Evolutionary conservation across 2,329 filamentous ascomycete genomes (phyloP), one percentile per base, ranked within the genome.

Genomic region (Rutstroemia sp.): DNA sequence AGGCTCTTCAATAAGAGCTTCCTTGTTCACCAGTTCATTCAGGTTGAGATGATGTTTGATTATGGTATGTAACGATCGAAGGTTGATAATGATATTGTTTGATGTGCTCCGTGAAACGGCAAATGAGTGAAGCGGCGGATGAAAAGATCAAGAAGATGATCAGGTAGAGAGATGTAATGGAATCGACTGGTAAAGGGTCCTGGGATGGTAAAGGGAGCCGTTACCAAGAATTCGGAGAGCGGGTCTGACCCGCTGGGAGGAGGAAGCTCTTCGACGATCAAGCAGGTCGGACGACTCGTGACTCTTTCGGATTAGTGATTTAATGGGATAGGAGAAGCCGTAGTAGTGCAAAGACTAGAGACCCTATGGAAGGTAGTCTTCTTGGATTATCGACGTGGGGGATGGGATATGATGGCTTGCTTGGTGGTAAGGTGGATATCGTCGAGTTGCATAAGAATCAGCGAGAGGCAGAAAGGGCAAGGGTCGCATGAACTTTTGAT

Each of bases 1-100:
- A 57, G 64, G 67, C 67, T 61, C 67, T 68, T 61, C 36, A 52
- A 61, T 56, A 61, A 67, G 67, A 69, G 67, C 66, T 67, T 55
- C 48, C 58, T 30, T 61, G 51, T 50, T 65, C 59, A 68, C 62
- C 63, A 65, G 61, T 63, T 63, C 68, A 69, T 69, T 63, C 67
- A 69, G 65, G 60, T 63, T 59, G 55, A 40, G 56, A 19, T 57
- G 21, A 48, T 59, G 19, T 38, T 25, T 30, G 54, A 54, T 54
- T 38, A 44, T 44, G 16, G 47, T 42, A 55, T 42, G 55, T 57
- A 56, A 55, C 51, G 53, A 59, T 56, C 30, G 42, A 42, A 23
- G 49, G 30, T 34, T 57, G 50, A 48, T 53, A 50, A 57, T 58
- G 55, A 53, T 53, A 47, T 50, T 36, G 52, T 48, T 55, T 46